A percentile compares a stretch with the other conserved stretches of the same genome.
Evolutionary conservation across 140 eudicot genomes (phyloP).

Genomic region (Bidens hawaiensis): DNA sequence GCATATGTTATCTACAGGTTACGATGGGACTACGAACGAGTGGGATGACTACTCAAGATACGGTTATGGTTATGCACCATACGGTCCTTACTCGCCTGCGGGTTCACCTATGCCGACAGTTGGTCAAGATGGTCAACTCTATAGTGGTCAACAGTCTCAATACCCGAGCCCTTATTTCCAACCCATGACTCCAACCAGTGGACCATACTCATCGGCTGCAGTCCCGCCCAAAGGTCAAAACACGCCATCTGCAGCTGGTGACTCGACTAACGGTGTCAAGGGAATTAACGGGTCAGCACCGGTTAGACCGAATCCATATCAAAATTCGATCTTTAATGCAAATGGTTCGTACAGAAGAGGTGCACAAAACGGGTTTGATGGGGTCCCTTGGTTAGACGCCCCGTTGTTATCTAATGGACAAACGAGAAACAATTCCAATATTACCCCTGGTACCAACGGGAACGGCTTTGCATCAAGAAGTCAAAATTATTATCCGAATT

Average conservation of each 20-base stretch:
- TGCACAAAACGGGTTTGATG: constrained; percentile 41
- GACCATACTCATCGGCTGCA: constrained; percentile 37
- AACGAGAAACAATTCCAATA: constrained; percentile 36
- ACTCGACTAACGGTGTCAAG: constrained; percentile 44
- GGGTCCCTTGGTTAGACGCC: constrained; percentile 63
- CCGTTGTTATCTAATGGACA: constrained; percentile 47
- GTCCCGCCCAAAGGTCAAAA: constrained; percentile 57
- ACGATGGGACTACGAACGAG: constrained; percentile 51
- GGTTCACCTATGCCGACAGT: constrained; percentile 53
- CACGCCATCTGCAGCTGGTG: constrained; percentile 37
- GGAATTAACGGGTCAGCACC: constrained; percentile 41
- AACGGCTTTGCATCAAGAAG: constrained; percentile 45
- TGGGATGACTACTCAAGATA: constrained; percentile 68
- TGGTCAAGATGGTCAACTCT: constrained; percentile 77
- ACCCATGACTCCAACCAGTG: constrained; percentile 53
- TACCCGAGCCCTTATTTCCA: constrained; percentile 68
- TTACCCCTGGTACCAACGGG: constrained; percentile 30
- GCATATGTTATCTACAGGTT: constrained; percentile 28
- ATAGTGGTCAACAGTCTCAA: constrained; percentile 76
- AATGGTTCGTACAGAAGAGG: constrained; percentile 55
- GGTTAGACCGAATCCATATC: constrained; percentile 32
- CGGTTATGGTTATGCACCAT: constrained; percentile 65
- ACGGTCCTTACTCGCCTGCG: constrained; percentile 56
- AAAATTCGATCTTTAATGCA: constrained; percentile 35
- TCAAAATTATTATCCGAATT: constrained; percentile 56